Evolutionary conservation across 768 basidiomycete species (phyloP), one percentile per base, ranked within the genome.

Genomic region (Podaxis sp.): DNA sequence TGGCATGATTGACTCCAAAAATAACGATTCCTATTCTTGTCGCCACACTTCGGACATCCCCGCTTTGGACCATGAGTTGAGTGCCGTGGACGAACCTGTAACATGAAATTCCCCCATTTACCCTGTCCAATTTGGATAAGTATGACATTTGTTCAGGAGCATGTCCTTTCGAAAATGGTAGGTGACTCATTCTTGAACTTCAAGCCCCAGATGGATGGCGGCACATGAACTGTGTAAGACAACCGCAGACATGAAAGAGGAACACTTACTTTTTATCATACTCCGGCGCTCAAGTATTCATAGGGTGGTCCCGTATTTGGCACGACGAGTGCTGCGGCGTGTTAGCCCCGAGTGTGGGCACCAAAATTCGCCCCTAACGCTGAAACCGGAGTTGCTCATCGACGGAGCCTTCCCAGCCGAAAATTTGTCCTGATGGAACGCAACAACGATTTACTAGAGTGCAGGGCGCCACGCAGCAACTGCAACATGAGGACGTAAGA

Each of bases 21-120:
- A 62, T 62, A 62, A 56, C 61, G 28, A 37, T n/a, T 40, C 20
- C 61, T 62, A 62, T 62, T 56, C 37, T 62, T 56, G 13, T 30
- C 8, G 4, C 24, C 46, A 20, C n/a, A 30, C 8, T 46, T 20
- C n/a, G 22, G 13, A 20, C 28, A 4, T 48, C 44, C 30, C 30
- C 20, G 44, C 44, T 46, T 46, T 20, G 15, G 51, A 36, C n/a
- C 11, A 5, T 61, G 28, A 48, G 26, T 61, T 46, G 4, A 36
- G 5, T 44, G 40, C 10, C 33, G 41, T 30, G 10, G 2, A 30
- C 46, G 53, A 33, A 48, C 53, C 44, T 55, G 33, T 10, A 50
- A 59, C 8, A 24, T 44, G 53, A 55, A 36, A 30, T 11, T 22
- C 17, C 30, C 56, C 22, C 15, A 12, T 30, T 20, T 50, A 28